phyloP scores from a whole-genome alignment of 2,329 filamentous ascomycete genomes.

The Calonectria henricotiae region DNA sequence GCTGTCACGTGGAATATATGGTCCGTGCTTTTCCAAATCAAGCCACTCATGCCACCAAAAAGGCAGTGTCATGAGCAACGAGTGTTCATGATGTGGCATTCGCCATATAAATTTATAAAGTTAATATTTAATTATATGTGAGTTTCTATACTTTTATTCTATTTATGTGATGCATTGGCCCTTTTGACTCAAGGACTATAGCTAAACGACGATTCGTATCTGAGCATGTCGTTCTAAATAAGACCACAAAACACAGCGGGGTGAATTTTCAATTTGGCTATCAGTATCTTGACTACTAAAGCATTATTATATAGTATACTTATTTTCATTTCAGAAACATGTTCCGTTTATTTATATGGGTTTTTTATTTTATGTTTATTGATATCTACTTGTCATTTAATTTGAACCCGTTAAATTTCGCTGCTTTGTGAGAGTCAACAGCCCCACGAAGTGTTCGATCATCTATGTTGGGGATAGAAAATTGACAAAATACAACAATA shows the following conservation, averaged over 20 bases:
- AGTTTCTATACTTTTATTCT: background rate
- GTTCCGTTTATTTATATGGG: background rate
- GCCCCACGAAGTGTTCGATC: too few relatives aligned
- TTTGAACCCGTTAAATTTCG: background rate
- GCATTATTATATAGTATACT: too few relatives aligned
- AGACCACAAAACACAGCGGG: slow-evolving; percentile 16
- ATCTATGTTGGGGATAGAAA: too few relatives aligned
- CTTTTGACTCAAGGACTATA: background rate
- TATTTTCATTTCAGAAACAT: background rate
- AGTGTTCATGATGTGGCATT: background rate
- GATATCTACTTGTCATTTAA: background rate
- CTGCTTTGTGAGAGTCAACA: background rate
- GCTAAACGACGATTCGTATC: background rate
- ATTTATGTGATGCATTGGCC: background rate
- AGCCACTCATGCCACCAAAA: slow-evolving; percentile 12
- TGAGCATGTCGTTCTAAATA: background rate
- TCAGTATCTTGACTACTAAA: background rate
- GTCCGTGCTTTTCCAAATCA: slow-evolving; percentile 34
- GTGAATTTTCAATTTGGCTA: background rate
- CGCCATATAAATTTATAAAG: background rate
- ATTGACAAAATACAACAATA: too few relatives aligned
- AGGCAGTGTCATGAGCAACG: slow-evolving; percentile 10
- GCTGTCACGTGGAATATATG: slow-evolving; percentile 42
- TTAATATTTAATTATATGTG: background rate
- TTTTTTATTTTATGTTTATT: background rate